Conservation (phyloP, 2,329 filamentous ascomycete genomes). For the Exophiala oligosperma region DNA sequence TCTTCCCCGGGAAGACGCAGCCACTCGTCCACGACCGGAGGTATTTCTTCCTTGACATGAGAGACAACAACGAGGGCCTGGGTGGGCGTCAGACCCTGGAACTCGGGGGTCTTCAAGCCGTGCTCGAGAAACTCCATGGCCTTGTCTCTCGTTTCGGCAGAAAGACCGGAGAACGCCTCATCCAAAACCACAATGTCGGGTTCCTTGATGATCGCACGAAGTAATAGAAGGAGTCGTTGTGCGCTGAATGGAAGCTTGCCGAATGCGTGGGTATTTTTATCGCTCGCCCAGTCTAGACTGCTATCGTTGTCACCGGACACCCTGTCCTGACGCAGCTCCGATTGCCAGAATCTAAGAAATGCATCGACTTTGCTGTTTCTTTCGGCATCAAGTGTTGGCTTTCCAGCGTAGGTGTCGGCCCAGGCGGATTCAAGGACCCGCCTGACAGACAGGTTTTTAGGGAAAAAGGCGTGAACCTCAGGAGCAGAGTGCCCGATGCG, state of each 20-base stretch:
- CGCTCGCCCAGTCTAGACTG: conserved; percentile 25
- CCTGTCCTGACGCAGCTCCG: conserved; percentile 67
- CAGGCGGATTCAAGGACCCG: conserved; percentile 81
- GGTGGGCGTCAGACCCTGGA: conserved; percentile 63
- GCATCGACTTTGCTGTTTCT: conserved; percentile 65
- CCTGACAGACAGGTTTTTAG: conserved; percentile 70
- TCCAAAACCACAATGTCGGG: conserved; percentile 83
- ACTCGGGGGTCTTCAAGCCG: conserved; percentile 45
- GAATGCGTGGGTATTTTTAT: conserved; percentile 51
- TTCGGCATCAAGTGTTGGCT: conserved; percentile 62
- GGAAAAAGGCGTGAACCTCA: conserved; percentile 92
- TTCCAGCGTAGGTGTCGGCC: conserved; percentile 80
- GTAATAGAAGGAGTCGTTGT: conserved; percentile 81
- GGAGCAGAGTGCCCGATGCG: conserved; percentile 91
- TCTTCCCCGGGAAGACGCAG: conserved; percentile 67
- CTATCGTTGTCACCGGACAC: conserved; percentile 12
- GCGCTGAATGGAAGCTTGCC: conserved; percentile 75
- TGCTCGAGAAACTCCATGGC: conserved; percentile 77
- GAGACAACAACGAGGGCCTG: conserved; percentile 92
- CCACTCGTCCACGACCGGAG: conserved; percentile 79
- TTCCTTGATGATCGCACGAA: conserved; percentile 76
- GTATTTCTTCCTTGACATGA: conserved; percentile 87
- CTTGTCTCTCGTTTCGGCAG: conserved; percentile 77
- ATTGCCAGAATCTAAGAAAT: conserved; percentile 72
- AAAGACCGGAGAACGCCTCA: conserved; percentile 85